Percentiles rank a stretch among this genome's conserved stretches.
Evolutionary conservation across 2,329 filamentous ascomycete species (phyloP).

Genomic region (Pestalotiopsis sp.): DNA sequence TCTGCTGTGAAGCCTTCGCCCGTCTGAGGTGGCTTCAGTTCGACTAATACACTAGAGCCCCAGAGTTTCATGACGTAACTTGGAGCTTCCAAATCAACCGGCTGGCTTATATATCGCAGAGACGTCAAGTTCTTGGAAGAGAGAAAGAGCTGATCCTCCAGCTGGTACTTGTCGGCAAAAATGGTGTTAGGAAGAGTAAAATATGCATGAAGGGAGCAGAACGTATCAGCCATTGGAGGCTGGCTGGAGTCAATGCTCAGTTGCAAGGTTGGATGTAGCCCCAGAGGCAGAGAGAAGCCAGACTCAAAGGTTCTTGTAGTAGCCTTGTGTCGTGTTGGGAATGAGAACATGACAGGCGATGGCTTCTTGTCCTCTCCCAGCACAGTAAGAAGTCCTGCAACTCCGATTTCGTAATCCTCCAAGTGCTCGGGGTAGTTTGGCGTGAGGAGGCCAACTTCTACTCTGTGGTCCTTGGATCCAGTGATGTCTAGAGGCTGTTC

Average conservation of each 20-base stretch:
- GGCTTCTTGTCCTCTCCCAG: conserved; percentile 74
- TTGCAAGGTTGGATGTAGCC: conserved; percentile 81
- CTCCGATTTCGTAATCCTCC: conserved; percentile 73
- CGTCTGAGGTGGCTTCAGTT: conserved; percentile 62
- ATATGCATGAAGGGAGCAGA: conserved; percentile 77
- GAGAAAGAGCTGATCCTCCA: conserved; percentile 76
- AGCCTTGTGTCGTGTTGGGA: conserved; percentile 76
- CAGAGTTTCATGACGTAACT: conserved; percentile 76
- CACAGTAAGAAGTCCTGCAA: conserved; percentile 78
- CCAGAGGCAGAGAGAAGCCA: conserved; percentile 70
- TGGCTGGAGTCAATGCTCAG: conserved; percentile 61
- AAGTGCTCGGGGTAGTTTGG: conserved; percentile 60
- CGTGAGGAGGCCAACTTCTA: conserved; percentile 82
- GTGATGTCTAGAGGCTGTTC: conserved; percentile 43
- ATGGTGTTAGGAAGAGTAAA: conserved; percentile 79
- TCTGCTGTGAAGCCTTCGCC: conserved; percentile 62
- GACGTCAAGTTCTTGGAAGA: conserved; percentile 75
- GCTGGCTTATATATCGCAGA: conserved; percentile 70
- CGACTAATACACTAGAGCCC: conserved; percentile 79
- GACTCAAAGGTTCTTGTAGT: conserved; percentile 60
- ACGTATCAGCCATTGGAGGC: conserved; percentile 53
- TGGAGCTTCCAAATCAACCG: conserved; percentile 88
- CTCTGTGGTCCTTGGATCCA: conserved; percentile 50
- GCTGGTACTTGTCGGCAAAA: conserved; percentile 88
- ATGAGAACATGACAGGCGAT: conserved; percentile 79